Evolutionary conservation across 2,329 filamentous ascomycete species (phyloP).

Genomic region (Tolypocladium endophyticum): DNA sequence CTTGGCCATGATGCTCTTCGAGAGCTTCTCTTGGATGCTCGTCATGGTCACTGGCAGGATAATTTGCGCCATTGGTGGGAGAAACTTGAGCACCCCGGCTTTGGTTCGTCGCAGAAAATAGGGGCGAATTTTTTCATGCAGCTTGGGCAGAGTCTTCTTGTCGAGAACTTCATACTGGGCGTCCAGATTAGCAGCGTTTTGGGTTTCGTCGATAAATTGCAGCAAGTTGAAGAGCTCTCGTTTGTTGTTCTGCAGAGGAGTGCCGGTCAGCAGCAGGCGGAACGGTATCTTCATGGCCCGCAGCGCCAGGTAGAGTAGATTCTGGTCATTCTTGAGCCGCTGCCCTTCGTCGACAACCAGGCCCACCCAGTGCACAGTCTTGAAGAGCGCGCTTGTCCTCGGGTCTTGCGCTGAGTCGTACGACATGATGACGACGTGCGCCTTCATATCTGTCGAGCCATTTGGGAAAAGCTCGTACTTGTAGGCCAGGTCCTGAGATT

Average conservation of each 20-base stretch:
- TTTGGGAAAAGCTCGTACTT: constrained; percentile 77
- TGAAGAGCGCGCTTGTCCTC: constrained; percentile 54
- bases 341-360: constrained; percentile 93
- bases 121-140: constrained; percentile 74
- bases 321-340: constrained; percentile 86
- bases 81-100: constrained; percentile 76
- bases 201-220: constrained; percentile 72
- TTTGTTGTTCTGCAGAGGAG: constrained; percentile 90
- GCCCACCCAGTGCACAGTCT: constrained; percentile 68
- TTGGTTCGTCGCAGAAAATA: constrained; percentile 72
- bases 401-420: constrained; percentile 81
- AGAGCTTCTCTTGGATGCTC: constrained; percentile 83
- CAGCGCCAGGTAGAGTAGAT: constrained; percentile 67
- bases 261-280: constrained; percentile 78
- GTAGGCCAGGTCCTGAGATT: constrained; percentile 65
- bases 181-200: constrained; percentile 64
- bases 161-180: constrained; percentile 67
- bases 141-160: constrained; percentile 66
- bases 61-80: constrained; percentile 89
- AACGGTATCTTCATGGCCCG: constrained; percentile 68
- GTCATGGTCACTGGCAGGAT: constrained; percentile 96
- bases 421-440: constrained; percentile 88
- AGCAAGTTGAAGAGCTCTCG: constrained; percentile 93
- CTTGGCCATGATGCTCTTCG: constrained; percentile 85
- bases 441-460: constrained; percentile 57